Conservation (phyloP, 1,284 basidiomycete genomes). For the Ceratobasidium sp. region DNA sequence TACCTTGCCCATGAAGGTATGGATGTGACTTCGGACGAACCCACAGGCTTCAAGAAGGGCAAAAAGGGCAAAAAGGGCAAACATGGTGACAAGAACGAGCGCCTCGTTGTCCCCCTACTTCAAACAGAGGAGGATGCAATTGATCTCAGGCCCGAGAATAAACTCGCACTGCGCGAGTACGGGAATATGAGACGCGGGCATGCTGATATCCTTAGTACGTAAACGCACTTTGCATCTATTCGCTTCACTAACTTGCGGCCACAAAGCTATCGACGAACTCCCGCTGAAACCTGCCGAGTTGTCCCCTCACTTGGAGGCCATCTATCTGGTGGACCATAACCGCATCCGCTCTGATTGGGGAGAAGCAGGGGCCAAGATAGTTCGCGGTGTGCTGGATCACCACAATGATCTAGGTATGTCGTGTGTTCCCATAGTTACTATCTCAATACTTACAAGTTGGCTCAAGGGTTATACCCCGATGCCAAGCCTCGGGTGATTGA, state of each 20-base stretch:
- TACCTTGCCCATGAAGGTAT: slow-evolving; percentile 24
- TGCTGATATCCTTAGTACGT: slow-evolving; percentile 27
- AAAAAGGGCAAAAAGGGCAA: slow-evolving; percentile 14
- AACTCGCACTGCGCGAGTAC: slow-evolving; percentile 24
- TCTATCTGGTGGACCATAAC: slow-evolving; percentile 28
- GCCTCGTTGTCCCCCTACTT: slow-evolving; percentile 25
- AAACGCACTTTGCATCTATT: neutral
- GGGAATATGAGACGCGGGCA: slow-evolving; percentile 34
- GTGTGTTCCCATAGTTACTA: neutral
- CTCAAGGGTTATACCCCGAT: slow-evolving; percentile 26
- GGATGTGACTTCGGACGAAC: neutral
- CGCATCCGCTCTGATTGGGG: slow-evolving; percentile 32
- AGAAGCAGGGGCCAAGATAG: slow-evolving; percentile 21
- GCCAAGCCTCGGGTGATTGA: slow-evolving; percentile 35
- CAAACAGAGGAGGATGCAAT: slow-evolving; percentile 33
- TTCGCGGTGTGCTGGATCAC: slow-evolving; percentile 29
- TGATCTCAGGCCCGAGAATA: slow-evolving; percentile 30
- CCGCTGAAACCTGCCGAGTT: slow-evolving; percentile 10
- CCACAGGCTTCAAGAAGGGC: neutral
- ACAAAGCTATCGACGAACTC: slow-evolving; percentile 21
- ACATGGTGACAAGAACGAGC: neutral
- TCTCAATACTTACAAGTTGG: slow-evolving; percentile 1
- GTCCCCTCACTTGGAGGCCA: slow-evolving; percentile 7
- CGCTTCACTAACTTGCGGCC: neutral
- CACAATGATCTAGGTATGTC: slow-evolving; percentile 26